Base-by-base conservation (phyloP, 257 asterid species). In the Solanum pimpinellifolium region DNA sequence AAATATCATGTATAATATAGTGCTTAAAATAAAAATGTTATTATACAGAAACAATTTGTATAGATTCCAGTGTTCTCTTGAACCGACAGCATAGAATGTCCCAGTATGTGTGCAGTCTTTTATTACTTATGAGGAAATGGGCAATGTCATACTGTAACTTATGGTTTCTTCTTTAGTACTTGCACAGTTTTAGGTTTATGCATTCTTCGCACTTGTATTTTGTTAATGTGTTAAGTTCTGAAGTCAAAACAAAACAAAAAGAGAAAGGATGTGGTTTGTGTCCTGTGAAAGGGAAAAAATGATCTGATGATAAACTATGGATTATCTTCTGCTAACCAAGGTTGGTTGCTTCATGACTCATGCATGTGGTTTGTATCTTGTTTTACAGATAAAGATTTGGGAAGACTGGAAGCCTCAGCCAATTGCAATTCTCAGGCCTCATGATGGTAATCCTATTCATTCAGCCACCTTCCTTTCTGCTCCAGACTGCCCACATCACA, bases 391-490 rank as follows among this genome's bases (percentile, higher is more conserved):
- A 77, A 97, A 96, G 90, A 92, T 97, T 85, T 97, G 99, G 99
- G 99, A 95, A 85, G 99, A 96, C 86, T 93, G 98, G 68, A 96
- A 96, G 87, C 88, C 92, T 41, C 88, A 23, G 27, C 99, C 99
- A 29, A 93, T 94, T 90, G 99, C 99, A 75, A 97, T 97, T 88
- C 92, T 96, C 88, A 94, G 93, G 91, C 99, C 99, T 77, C 95
- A 96, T 90, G 99, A 94, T 84, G 96, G 98, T 29, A 97, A 90
- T n/a, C 99, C 99, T 86, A 96, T 97, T 89, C 93, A 91, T 92
- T 96, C 99, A 35, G 99, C 90, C 87, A 96, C 98, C 31, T 97
- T 97, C 90, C 90, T 97, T 91, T 90, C 95, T 89, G 94, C 99
- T 89, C 98, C 98, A 84, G 86, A 94, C 85, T 94, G 91, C 46